These are phyloP conservation scores for Cladosporium oxysporum DNA, from an alignment of 2,329 filamentous ascomycete species.

Conservation along the genomic window DNA sequence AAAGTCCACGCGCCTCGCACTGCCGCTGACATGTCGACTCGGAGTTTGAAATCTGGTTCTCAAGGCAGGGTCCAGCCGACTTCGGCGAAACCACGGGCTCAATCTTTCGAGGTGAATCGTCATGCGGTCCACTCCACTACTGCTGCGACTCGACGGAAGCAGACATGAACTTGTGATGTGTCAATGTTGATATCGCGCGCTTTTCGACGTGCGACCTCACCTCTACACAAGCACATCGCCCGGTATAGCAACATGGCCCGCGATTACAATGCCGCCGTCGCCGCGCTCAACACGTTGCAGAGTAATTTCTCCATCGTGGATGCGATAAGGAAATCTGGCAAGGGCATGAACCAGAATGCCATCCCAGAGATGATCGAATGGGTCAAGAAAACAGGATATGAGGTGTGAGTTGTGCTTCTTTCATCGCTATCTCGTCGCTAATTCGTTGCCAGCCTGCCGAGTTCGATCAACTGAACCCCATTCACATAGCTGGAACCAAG, in stretches of 20 bases:
- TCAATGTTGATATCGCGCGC: conserved; percentile 20
- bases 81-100: not conserved
- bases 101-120: not conserved
- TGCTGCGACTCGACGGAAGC: not conserved
- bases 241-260: conserved; percentile 22
- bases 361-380: conserved; percentile 82
- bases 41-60: no score
- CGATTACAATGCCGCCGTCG: conserved; percentile 61
- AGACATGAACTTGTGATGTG: conserved; percentile 14
- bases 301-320: conserved; percentile 79
- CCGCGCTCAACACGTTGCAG: conserved; percentile 73
- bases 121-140: conserved; percentile 8
- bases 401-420: conserved; percentile 52
- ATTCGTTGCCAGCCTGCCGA: conserved; percentile 55
- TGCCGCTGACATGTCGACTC: no score
- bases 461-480: conserved; percentile 60
- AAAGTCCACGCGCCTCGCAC: no score
- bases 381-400: conserved; percentile 73
- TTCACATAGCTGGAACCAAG: conserved; percentile 92
- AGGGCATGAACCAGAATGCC: conserved; percentile 70
- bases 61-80: not conserved
- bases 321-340: conserved; percentile 72
- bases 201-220: conserved; percentile 16
- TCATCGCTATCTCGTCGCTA: conserved; percentile 19
- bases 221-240: conserved; percentile 6